Percentiles rank a stretch among this genome's conserved stretches.
These are phyloP conservation scores for Eremochloa ophiuroides DNA, from an alignment of 176 grass and related monocot genomes.

Conservation along the genomic window DNA sequence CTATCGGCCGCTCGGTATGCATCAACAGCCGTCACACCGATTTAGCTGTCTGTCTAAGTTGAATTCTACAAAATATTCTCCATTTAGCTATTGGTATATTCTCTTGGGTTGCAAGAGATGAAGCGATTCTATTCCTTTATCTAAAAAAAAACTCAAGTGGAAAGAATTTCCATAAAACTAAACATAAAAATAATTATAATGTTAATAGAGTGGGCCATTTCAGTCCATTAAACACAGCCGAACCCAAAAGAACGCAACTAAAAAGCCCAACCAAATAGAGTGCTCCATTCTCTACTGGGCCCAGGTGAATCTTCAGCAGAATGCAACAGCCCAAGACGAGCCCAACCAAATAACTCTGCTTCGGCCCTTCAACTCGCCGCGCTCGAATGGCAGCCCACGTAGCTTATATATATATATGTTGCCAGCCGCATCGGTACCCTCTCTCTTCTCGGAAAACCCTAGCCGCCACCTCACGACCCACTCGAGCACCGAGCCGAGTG, in stretches of 20 bases:
- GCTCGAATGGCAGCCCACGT: slow-evolving; percentile 35
- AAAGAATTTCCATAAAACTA: neutral
- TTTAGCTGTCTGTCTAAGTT: neutral
- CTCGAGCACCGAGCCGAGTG: slow-evolving; percentile 3
- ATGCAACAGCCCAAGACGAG: neutral
- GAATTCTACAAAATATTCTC: too few species aligned
- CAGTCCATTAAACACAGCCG: neutral
- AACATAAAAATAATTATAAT: neutral
- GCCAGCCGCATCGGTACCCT: neutral
- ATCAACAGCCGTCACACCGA: neutral
- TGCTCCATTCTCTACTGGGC: neutral
- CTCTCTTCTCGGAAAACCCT: slow-evolving; percentile 34
- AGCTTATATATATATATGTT: slow-evolving; percentile 46
- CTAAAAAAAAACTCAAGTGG: neutral
- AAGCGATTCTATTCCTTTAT: too few species aligned
- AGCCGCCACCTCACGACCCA: slow-evolving; percentile 24
- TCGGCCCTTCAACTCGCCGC: neutral
- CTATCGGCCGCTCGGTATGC: neutral
- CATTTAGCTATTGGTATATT: too few species aligned
- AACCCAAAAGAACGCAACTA: neutral
- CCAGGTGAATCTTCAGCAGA: neutral
- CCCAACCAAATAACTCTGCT: neutral
- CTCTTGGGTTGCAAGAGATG: too few species aligned
- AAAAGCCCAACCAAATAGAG: neutral
- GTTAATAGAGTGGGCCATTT: neutral